Percentiles rank a stretch among this genome's conserved stretches.
phyloP scores from a whole-genome alignment of 805 yeast genomes.

The Dipodascopsis uninucleata region DNA sequence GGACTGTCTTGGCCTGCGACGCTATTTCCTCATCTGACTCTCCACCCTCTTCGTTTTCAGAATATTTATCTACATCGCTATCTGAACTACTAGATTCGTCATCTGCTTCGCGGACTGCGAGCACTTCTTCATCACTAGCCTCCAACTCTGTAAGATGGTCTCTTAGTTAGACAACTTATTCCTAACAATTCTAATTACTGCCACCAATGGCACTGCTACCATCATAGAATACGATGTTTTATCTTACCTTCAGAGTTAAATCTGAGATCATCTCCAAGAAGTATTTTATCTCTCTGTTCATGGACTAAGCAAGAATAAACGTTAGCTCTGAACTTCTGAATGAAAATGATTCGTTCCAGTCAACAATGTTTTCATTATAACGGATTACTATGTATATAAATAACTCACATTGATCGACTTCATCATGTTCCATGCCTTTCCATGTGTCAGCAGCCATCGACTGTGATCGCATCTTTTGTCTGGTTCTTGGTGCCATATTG shows the following conservation, averaged over 20 bases:
- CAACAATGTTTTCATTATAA: too few species aligned
- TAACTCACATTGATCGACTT: slow-evolving; percentile 34
- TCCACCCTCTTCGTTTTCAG: slow-evolving; percentile 38
- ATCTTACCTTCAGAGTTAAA: too few species aligned
- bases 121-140: slow-evolving; percentile 57
- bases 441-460: slow-evolving; percentile 15
- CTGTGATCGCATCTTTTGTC: background rate
- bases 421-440: slow-evolving; percentile 33
- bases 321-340: too few species aligned
- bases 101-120: slow-evolving; percentile 40
- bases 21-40: slow-evolving; percentile 50
- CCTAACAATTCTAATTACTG: slow-evolving; percentile 7
- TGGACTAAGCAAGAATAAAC: slow-evolving; percentile 32
- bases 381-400: too few species aligned
- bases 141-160: slow-evolving; percentile 37
- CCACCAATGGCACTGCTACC: too few species aligned
- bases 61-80: slow-evolving; percentile 48
- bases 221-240: too few species aligned
- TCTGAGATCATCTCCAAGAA: slow-evolving; percentile 31
- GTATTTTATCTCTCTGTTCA: slow-evolving; percentile 34
- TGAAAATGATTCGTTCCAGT: too few species aligned
- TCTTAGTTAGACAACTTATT: background rate
- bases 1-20: too few species aligned
- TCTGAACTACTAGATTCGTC: slow-evolving; percentile 50
- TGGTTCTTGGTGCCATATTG: slow-evolving; percentile 19